These are phyloP conservation scores for Serendipita vermifera DNA, from an alignment of 768 basidiomycete genomes.

Conservation along the genomic window DNA sequence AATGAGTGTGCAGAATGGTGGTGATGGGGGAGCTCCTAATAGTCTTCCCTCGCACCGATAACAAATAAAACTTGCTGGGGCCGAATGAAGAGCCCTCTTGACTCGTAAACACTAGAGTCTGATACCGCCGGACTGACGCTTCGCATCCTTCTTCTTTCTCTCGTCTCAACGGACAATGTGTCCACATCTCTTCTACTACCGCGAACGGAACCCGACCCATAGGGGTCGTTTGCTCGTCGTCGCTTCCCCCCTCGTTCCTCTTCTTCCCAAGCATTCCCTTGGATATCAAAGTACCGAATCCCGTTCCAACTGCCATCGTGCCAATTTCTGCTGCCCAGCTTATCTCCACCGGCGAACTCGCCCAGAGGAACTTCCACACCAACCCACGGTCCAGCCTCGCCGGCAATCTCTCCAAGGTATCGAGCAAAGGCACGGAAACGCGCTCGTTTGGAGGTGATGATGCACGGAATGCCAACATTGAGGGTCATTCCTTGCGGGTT, in stretches of 20 bases:
- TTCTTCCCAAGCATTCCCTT: constrained; percentile 34
- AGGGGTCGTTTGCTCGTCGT: constrained; percentile 29
- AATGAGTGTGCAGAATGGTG: too few species aligned
- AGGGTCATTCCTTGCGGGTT: constrained; percentile 46
- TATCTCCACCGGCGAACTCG: constrained; percentile 39
- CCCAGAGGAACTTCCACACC: constrained; percentile 77
- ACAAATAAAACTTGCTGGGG: constrained; percentile 82
- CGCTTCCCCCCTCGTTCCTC: constrained; percentile 34
- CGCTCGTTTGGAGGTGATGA: constrained; percentile 69
- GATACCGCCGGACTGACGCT: constrained; percentile 56
- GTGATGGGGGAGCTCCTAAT: too few species aligned
- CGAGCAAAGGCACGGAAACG: constrained; percentile 78
- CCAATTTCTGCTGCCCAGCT: constrained; percentile 60
- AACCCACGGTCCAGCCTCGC: constrained; percentile 76
- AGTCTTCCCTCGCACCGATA: constrained; percentile 42
- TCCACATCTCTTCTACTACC: constrained; percentile 44
- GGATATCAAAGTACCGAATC: constrained; percentile 72
- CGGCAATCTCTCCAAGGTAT: constrained; percentile 77
- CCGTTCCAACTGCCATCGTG: constrained; percentile 77
- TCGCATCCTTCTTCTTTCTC: constrained; percentile 49
- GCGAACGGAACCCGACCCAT: constrained; percentile 14
- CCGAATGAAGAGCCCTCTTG: constrained; percentile 64
- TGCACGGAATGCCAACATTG: constrained; percentile 81
- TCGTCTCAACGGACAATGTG: constrained; percentile 32
- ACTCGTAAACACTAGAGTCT: constrained; percentile 43